Conservation (phyloP, 2,329 filamentous ascomycete genomes). For the Pleoardoris graminearum region DNA sequence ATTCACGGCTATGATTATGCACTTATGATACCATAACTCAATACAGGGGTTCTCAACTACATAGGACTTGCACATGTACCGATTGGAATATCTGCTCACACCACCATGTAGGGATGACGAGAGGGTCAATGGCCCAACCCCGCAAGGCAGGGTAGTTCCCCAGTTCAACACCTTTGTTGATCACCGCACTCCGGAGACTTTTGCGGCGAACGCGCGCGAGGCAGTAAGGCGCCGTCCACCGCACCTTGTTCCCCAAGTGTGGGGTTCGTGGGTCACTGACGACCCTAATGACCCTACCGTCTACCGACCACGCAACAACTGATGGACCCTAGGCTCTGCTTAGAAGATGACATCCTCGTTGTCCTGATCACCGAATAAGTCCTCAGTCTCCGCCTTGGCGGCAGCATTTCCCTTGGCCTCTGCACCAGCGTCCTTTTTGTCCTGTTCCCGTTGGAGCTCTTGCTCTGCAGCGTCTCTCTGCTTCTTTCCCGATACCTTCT, state of each 20-base stretch:
- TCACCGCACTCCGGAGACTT: neutral
- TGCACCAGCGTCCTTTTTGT: conserved; percentile 31
- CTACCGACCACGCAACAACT: too few species aligned
- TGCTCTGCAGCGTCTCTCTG: conserved; percentile 54
- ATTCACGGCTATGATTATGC: conserved; percentile 15
- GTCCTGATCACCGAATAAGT: conserved; percentile 74
- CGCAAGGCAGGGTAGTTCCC: too few species aligned
- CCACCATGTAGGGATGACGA: neutral
- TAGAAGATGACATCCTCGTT: conserved; percentile 88
- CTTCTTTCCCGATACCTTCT: conserved; percentile 83
- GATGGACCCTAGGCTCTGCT: conserved; percentile 4
- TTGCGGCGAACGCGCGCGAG: too few species aligned
- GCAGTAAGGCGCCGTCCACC: neutral
- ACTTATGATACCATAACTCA: conserved; percentile 30
- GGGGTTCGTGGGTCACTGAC: neutral
- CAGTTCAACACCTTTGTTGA: too few species aligned
- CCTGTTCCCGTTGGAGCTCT: conserved; percentile 49
- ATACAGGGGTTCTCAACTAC: neutral
- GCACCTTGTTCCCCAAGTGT: neutral
- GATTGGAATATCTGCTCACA: neutral
- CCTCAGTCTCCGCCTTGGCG: conserved; percentile 54
- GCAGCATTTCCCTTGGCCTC: conserved; percentile 13
- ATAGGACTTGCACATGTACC: conserved; percentile 13
- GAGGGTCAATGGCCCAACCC: neutral
- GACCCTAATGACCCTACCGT: neutral